Percentiles rank a stretch among this genome's conserved stretches.
Conservation (phyloP, 2,329 filamentous ascomycete genomes). For the Helminthosporium solani region DNA sequence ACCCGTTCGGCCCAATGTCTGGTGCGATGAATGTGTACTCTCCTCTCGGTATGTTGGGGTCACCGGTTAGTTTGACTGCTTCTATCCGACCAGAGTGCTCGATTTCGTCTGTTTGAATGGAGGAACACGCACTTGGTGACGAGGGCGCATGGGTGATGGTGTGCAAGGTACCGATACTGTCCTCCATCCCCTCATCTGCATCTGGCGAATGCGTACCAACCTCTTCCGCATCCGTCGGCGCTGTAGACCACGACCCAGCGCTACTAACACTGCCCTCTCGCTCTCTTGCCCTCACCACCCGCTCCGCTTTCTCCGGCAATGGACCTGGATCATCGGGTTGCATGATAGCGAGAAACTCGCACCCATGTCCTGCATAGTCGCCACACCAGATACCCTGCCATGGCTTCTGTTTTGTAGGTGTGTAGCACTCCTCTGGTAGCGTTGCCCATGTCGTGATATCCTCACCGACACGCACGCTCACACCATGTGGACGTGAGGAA, state of each 20-base stretch:
- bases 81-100: constrained; percentile 69
- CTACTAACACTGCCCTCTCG: constrained; percentile 32
- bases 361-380: constrained; percentile 84
- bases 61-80: constrained; percentile 88
- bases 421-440: constrained; percentile 73
- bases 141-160: constrained; percentile 1
- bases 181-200: constrained; percentile 35
- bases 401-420: constrained; percentile 74
- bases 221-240: constrained; percentile 21
- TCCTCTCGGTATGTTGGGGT: constrained; percentile 84
- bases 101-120: constrained; percentile 19
- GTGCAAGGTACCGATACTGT: constrained; percentile 40
- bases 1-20: constrained; percentile 69
- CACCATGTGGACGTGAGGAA: constrained; percentile 30
- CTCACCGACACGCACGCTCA: constrained; percentile 50
- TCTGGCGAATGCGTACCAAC: constrained; percentile 14
- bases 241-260: constrained; percentile 34
- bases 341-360: constrained; percentile 80
- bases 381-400: constrained; percentile 92
- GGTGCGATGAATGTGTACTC: constrained; percentile 79
- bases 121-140: neutral
- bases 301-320: constrained; percentile 39
- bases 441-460: constrained; percentile 67
- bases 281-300: constrained; percentile 28
- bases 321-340: constrained; percentile 62